Conservation (phyloP, 2,329 filamentous ascomycete genomes). For the Aureobasidium subglaciale region DNA sequence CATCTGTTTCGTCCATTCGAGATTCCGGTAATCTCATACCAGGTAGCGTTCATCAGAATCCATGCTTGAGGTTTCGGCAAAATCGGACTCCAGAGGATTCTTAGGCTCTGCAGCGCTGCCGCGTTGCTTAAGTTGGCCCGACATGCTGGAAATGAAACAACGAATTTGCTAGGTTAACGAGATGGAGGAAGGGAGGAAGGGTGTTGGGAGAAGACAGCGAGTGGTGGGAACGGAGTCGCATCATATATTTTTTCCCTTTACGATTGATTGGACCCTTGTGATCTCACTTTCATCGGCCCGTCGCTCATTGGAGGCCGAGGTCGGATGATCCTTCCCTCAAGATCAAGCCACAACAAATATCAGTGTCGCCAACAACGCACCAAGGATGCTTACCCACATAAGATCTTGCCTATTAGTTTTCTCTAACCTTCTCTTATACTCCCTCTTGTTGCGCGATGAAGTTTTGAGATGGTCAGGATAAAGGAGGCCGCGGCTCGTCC, state of each 20-base stretch:
- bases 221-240: conserved; percentile 9
- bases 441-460: not conserved
- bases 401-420: not conserved
- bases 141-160: not conserved
- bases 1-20: conserved; percentile 17
- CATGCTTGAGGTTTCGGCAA: conserved; percentile 26
- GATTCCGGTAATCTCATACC: conserved; percentile 25
- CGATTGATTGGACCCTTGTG: not conserved
- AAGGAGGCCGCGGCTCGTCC: not conserved
- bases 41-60: conserved; percentile 31
- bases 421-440: too few relatives aligned
- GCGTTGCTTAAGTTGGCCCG: conserved; percentile 11
- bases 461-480: not conserved
- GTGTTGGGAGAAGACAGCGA: conserved; percentile 4
- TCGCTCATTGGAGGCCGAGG: not conserved
- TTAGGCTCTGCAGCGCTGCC: conserved; percentile 20
- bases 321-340: conserved; percentile 6
- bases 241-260: conserved; percentile 9
- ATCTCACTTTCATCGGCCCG: conserved; percentile 9
- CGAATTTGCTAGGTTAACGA: not conserved
- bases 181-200: not conserved
- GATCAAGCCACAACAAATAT: conserved; percentile 9
- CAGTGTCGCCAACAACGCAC: not conserved
- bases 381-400: not conserved
- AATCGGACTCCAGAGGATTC: conserved; percentile 29